Percentiles rank a stretch among this genome's conserved stretches.
Conservation (phyloP, 2,329 filamentous ascomycete species). For the Calonectria fujianensis region DNA sequence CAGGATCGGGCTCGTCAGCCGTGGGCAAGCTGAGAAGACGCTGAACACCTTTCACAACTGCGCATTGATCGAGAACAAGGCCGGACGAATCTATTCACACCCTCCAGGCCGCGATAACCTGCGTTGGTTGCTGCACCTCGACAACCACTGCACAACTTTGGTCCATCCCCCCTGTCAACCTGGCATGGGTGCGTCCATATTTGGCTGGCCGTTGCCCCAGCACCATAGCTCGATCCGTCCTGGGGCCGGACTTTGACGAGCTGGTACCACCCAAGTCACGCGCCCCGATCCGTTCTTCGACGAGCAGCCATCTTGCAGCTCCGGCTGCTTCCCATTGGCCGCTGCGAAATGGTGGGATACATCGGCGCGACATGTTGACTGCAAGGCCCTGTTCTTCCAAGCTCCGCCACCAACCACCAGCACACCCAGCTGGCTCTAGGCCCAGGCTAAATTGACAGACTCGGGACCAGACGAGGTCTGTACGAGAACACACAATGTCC, state of each 20-base stretch:
- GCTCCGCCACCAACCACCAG: constrained; percentile 42
- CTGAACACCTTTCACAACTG: constrained; percentile 5
- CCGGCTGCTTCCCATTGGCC: constrained; percentile 26
- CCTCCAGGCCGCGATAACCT: constrained; percentile 30
- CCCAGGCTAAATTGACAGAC: constrained; percentile 27
- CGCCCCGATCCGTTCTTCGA: constrained; percentile 12
- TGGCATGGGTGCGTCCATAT: constrained; percentile 27
- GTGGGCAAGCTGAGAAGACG: constrained; percentile 7
- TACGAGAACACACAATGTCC: constrained; percentile 19
- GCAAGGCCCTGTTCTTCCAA: constrained; percentile 34
- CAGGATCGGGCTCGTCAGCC: constrained; percentile 1
- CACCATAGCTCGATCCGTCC: constrained; percentile 33
- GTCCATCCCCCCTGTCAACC: constrained; percentile 8
- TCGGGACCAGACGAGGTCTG: constrained; percentile 21
- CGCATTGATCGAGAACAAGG: constrained; percentile 22
- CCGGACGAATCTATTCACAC: background rate
- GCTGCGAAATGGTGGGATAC: constrained; percentile 5
- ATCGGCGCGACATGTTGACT: constrained; percentile 22
- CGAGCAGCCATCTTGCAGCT: constrained; percentile 12
- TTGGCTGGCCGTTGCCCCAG: constrained; percentile 42
- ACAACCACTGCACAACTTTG: constrained; percentile 10
- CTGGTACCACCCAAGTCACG: constrained; percentile 33
- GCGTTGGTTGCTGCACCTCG: background rate
- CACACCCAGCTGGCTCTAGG: constrained; percentile 32
- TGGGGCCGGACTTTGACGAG: constrained; percentile 28